phyloP scores from a whole-genome alignment of 2,329 filamentous ascomycete genomes.

The Sporothrix dimorphospora region DNA sequence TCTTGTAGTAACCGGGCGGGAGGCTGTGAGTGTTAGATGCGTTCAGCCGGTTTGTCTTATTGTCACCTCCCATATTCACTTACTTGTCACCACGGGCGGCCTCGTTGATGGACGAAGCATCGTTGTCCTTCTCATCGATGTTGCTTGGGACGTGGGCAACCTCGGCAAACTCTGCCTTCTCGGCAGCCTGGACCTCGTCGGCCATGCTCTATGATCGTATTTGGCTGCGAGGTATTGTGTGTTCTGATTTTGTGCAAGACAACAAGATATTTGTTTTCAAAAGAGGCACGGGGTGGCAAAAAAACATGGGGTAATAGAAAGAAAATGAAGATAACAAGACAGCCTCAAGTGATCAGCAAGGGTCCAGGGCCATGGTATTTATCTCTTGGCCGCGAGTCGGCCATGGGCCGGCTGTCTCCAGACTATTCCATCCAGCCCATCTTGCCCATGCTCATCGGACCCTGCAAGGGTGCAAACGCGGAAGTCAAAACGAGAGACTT shows the following conservation, averaged over 20 bases:
- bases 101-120: conserved; percentile 13
- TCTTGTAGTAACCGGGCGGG: conserved; percentile 44
- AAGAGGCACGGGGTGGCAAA: neutral
- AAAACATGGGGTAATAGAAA: neutral
- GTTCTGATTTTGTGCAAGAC: neutral
- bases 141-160: neutral
- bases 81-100: conserved; percentile 6
- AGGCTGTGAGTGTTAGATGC: conserved; percentile 29
- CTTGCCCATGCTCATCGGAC: neutral
- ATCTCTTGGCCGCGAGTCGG: neutral
- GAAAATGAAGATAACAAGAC: neutral
- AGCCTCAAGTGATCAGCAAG: conserved; percentile 8
- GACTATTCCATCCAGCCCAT: neutral
- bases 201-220: neutral
- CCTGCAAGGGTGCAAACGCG: neutral
- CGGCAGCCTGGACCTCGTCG: neutral
- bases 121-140: neutral
- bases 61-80: neutral
- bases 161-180: neutral
- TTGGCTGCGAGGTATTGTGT: neutral
- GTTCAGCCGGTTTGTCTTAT: neutral
- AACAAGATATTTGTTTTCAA: neutral
- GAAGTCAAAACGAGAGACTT: neutral
- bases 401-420: neutral
- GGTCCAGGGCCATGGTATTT: neutral